A percentile compares a stretch with the other conserved stretches of the same genome.
Evolutionary conservation across 495 filamentous ascomycete genomes (phyloP).

Genomic region (Pyronema domesticum): DNA sequence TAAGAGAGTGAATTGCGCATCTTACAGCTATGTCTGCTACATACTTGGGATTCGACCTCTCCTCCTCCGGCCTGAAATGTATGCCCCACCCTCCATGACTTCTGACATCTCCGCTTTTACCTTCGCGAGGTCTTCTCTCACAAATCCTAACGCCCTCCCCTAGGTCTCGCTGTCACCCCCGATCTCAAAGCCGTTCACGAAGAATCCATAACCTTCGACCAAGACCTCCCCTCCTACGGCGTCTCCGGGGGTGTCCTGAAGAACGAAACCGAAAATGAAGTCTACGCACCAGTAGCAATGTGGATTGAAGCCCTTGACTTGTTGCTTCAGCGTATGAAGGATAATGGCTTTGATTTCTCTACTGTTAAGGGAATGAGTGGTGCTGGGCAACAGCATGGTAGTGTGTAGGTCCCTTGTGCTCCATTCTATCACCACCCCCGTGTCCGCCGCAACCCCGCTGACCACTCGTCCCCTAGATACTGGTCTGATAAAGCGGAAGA

Average conservation of each 20-base stretch:
- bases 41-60: conserved; percentile 89
- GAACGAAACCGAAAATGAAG: conserved; percentile 64
- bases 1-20: background rate
- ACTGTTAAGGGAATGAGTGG: conserved; percentile 70
- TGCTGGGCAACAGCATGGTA: conserved; percentile 92
- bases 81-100: conserved; percentile 10
- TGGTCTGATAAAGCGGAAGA: conserved; percentile 60
- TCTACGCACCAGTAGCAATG: conserved; percentile 81
- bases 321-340: conserved; percentile 53
- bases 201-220: conserved; percentile 58
- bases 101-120: background rate
- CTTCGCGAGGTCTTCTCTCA: background rate
- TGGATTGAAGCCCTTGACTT: conserved; percentile 86
- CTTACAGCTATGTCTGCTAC: background rate
- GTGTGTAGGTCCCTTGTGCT: conserved; percentile 36
- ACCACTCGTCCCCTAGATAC: no score
- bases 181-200: conserved; percentile 57
- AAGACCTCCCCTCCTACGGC: conserved; percentile 58
- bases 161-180: conserved; percentile 63
- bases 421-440: no score
- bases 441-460: no score
- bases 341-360: conserved; percentile 55
- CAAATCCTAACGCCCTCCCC: background rate
- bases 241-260: conserved; percentile 75
- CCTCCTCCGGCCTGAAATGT: conserved; percentile 91